A percentile compares a stretch with the other conserved stretches of the same genome.
phyloP scores from a whole-genome alignment of 2,329 filamentous ascomycete genomes.

The Pezicula neosporulosa region DNA sequence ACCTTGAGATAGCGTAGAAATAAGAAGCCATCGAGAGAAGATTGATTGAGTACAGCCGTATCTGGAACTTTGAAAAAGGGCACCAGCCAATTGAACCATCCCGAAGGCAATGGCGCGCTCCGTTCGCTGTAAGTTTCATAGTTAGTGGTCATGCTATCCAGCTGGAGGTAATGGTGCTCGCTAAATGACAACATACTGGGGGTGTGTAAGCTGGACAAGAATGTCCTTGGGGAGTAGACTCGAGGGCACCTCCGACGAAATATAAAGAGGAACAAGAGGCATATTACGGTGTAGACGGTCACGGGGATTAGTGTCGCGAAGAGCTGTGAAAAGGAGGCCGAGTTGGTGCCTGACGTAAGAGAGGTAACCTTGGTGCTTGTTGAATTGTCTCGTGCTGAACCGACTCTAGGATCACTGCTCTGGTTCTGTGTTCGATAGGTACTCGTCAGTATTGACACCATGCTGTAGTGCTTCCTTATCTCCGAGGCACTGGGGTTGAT shows the following conservation, averaged over 20 bases:
- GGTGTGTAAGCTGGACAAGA: conserved; percentile 44
- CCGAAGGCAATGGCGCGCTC: conserved; percentile 23
- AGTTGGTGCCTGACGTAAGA: conserved; percentile 32
- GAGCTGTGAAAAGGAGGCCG: conserved; percentile 36
- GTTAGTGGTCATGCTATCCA: not conserved
- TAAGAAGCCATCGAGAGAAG: conserved; percentile 63
- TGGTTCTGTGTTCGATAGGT: too few relatives aligned
- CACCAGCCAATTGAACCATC: conserved; percentile 32
- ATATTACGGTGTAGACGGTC: conserved; percentile 43
- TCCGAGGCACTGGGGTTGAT: too few relatives aligned
- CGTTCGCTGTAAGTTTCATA: conserved; percentile 24
- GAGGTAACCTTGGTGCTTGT: conserved; percentile 35
- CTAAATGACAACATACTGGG: conserved; percentile 36
- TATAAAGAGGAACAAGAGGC: conserved; percentile 47
- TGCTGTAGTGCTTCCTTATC: too few relatives aligned
- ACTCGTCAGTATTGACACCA: too few relatives aligned
- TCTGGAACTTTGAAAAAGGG: conserved; percentile 29
- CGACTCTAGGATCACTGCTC: conserved; percentile 35
- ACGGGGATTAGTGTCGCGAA: conserved; percentile 53
- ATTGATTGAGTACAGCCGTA: conserved; percentile 53
- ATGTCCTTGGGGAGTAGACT: conserved; percentile 53
- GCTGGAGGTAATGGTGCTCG: not conserved
- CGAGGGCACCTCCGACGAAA: conserved; percentile 44
- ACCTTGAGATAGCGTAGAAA: conserved; percentile 64
- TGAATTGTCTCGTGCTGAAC: conserved; percentile 38